Percentiles rank a stretch among this genome's conserved stretches.
phyloP scores from a whole-genome alignment of 768 basidiomycete species.

The Xanthoconium purpureum region DNA sequence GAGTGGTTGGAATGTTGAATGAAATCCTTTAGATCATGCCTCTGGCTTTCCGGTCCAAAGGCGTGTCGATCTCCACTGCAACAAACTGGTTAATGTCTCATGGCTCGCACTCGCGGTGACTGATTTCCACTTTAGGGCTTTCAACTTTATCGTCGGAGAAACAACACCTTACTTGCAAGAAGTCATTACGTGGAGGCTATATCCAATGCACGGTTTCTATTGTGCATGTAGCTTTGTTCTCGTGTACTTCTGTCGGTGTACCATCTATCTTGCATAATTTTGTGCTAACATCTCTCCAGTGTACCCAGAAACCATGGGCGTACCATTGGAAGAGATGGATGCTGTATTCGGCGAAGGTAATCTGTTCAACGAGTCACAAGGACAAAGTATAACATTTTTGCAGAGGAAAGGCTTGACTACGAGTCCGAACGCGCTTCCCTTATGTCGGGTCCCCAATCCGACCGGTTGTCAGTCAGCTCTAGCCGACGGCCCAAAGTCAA shows the following conservation, averaged over 20 bases:
- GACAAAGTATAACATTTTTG: constrained; percentile 15
- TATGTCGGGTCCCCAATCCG: constrained; percentile 38
- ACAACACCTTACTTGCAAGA: constrained; percentile 86
- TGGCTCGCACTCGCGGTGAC: not conserved
- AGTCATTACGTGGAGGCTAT: constrained; percentile 83
- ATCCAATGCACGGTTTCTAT: constrained; percentile 95
- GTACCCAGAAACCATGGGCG: constrained; percentile 84
- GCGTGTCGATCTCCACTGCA: constrained; percentile 92
- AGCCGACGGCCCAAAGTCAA: constrained; percentile 21
- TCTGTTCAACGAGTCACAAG: not conserved
- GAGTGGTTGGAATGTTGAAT: not conserved
- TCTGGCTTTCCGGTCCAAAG: constrained; percentile 84
- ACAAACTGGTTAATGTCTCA: constrained; percentile 55
- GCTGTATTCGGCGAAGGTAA: constrained; percentile 83
- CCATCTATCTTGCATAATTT: not conserved
- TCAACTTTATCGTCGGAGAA: constrained; percentile 89
- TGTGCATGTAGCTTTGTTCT: constrained; percentile 83
- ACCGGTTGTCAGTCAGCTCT: constrained; percentile 35
- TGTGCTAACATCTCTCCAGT: constrained; percentile 41
- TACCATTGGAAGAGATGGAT: constrained; percentile 90
- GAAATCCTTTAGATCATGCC: constrained; percentile 73
- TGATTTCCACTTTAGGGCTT: constrained; percentile 43
- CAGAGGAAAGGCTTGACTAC: constrained; percentile 63
- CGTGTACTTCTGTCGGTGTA: constrained; percentile 71
- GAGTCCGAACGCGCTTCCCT: constrained; percentile 62